Percentiles rank a stretch among this genome's conserved stretches.
Conservation (phyloP, 345 rosid species). For the Carallia pectinifolia region DNA sequence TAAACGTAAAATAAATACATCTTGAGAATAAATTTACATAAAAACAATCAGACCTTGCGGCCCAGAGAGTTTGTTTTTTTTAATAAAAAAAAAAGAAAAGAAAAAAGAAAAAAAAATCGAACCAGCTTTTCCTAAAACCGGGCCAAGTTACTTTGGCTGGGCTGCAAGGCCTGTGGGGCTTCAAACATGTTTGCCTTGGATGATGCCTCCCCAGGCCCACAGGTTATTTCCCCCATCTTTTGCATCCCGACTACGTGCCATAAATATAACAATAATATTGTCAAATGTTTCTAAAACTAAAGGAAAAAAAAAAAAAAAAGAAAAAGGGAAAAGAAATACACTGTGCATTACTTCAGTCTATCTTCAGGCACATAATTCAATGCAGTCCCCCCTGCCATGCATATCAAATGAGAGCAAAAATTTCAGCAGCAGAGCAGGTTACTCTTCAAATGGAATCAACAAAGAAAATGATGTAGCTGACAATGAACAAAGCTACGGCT, state of each 20-base stretch:
- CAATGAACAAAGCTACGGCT: background rate
- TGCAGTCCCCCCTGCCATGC: background rate
- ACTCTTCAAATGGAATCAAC: background rate
- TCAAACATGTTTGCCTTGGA: slow-evolving; percentile 80
- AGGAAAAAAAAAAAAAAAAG: too few species aligned
- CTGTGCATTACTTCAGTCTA: background rate
- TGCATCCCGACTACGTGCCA: slow-evolving; percentile 48
- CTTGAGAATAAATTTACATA: too few species aligned
- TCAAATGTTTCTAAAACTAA: too few species aligned
- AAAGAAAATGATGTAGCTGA: background rate
- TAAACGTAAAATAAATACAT: too few species aligned
- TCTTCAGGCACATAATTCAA: background rate
- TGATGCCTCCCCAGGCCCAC: slow-evolving; percentile 52
- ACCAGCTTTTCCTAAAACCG: slow-evolving; percentile 51
- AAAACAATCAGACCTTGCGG: too few species aligned
- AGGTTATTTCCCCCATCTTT: slow-evolving; percentile 55
- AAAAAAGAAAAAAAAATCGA: slow-evolving; percentile 64
- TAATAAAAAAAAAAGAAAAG: slow-evolving; percentile 41
- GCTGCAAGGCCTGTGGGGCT: slow-evolving; percentile 68
- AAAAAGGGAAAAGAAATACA: background rate
- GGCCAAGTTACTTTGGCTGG: slow-evolving; percentile 65
- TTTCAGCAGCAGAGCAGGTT: background rate
- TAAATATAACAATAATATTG: slow-evolving; percentile 14
- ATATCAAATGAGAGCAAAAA: background rate
- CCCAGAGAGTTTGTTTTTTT: too few species aligned